A percentile compares a stretch with the other conserved stretches of the same genome.
phyloP scores from a whole-genome alignment of 2,329 filamentous ascomycete species.

The Penicillium palitans region DNA sequence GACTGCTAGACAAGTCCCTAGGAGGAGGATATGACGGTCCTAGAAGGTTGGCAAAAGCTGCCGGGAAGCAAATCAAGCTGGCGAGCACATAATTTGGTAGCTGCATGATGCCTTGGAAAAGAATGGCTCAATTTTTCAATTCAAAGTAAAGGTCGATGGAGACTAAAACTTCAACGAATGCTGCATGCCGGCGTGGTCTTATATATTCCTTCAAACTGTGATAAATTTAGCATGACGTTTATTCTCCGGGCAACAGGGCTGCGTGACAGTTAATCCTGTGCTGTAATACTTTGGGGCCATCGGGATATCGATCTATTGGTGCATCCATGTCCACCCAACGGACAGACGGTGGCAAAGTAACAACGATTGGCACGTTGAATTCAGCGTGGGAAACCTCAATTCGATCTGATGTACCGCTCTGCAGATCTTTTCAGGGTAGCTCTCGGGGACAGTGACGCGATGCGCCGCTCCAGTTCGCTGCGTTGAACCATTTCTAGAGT shows the following conservation, averaged over 20 bases:
- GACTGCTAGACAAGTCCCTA: constrained; percentile 34
- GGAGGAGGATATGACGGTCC: constrained; percentile 40
- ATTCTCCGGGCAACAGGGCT: not conserved
- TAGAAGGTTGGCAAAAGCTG: constrained; percentile 21
- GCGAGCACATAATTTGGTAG: not conserved
- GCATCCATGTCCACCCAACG: not conserved
- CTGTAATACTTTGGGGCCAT: not conserved
- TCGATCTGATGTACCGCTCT: not conserved
- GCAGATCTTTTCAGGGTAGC: no score
- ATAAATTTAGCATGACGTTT: not conserved
- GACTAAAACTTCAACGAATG: not conserved
- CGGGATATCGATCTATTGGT: not conserved
- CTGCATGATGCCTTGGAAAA: not conserved
- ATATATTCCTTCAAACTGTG: not conserved
- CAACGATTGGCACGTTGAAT: no score
- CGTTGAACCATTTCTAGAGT: not conserved
- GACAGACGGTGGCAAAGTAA: no score
- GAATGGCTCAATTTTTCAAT: not conserved
- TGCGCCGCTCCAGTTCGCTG: not conserved
- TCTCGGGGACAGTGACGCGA: not conserved
- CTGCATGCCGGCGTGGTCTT: not conserved
- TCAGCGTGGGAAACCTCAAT: not conserved
- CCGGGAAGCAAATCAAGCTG: not conserved
- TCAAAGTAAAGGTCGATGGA: not conserved
- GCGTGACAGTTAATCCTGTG: not conserved